phyloP scores from a whole-genome alignment of 345 rosid species.

The Carallia brachiata region DNA sequence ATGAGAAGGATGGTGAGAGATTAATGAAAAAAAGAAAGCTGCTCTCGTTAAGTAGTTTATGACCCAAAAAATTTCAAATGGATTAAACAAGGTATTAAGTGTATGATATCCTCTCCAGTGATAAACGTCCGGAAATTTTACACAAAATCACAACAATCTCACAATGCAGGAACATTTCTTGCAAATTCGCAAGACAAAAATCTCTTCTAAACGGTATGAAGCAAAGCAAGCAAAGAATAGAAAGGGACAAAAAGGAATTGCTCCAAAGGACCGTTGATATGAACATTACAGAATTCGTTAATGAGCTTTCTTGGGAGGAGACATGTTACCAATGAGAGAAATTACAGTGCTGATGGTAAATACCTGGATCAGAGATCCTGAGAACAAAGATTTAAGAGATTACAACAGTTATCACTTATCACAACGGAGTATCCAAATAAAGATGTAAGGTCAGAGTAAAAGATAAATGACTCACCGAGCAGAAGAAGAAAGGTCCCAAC shows the following conservation, averaged over 20 bases:
- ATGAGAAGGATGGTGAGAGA: too few relatives aligned
- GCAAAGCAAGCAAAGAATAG: not conserved
- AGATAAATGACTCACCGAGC: slow-evolving; percentile 35
- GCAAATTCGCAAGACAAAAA: not conserved
- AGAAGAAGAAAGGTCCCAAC: slow-evolving; percentile 34
- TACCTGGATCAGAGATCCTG: slow-evolving; percentile 51
- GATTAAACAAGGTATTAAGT: too few relatives aligned
- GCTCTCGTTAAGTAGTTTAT: too few relatives aligned
- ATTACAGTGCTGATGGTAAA: slow-evolving; percentile 30
- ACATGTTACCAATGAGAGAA: slow-evolving; percentile 61
- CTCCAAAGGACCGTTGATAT: not conserved
- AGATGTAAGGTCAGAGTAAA: not conserved
- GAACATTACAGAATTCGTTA: slow-evolving; percentile 10
- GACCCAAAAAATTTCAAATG: too few relatives aligned
- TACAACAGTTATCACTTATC: not conserved
- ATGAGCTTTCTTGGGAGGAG: slow-evolving; percentile 70
- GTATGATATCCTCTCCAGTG: too few relatives aligned
- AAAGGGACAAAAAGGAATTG: not conserved
- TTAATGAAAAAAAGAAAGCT: too few relatives aligned
- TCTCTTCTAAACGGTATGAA: not conserved
- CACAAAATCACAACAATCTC: too few relatives aligned
- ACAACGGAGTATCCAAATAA: not conserved
- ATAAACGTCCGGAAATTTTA: too few relatives aligned
- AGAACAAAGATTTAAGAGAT: not conserved
- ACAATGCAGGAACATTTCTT: too few relatives aligned